phyloP scores from a whole-genome alignment of 768 basidiomycete species.

The Mycena vitilis region DNA sequence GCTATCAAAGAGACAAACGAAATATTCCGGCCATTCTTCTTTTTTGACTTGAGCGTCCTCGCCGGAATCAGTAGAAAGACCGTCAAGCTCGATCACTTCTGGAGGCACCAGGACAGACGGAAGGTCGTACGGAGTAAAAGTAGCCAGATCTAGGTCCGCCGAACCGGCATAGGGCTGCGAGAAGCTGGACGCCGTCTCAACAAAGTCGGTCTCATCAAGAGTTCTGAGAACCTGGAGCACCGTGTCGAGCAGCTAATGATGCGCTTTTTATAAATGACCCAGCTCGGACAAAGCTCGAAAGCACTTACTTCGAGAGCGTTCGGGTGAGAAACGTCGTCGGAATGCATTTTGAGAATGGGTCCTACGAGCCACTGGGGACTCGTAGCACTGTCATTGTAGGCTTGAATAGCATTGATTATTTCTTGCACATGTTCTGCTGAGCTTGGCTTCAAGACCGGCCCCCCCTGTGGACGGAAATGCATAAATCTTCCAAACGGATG shows the following conservation, averaged over 20 bases:
- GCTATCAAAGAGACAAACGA: constrained; percentile 74
- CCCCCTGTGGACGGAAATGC: constrained; percentile 61
- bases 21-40: constrained; percentile 85
- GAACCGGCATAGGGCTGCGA: constrained; percentile 74
- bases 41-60: constrained; percentile 81
- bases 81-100: constrained; percentile 86
- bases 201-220: constrained; percentile 72
- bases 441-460: constrained; percentile 70
- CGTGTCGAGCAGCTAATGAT: constrained; percentile 75
- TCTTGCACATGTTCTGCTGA: constrained; percentile 70
- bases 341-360: constrained; percentile 66
- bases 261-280: constrained; percentile 17
- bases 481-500: constrained; percentile 1
- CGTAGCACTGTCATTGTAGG: constrained; percentile 71
- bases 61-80: constrained; percentile 72
- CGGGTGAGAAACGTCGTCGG: constrained; percentile 55
- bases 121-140: constrained; percentile 68
- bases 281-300: not conserved
- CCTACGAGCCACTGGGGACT: constrained; percentile 75
- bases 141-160: constrained; percentile 52
- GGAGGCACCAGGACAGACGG: constrained; percentile 89
- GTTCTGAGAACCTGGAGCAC: constrained; percentile 71
- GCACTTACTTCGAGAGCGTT: constrained; percentile 70
- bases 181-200: constrained; percentile 65
- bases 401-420: constrained; percentile 77